These are phyloP conservation scores for Candida boidinii DNA, from an alignment of 805 yeast genomes.

Conservation along the genomic window DNA sequence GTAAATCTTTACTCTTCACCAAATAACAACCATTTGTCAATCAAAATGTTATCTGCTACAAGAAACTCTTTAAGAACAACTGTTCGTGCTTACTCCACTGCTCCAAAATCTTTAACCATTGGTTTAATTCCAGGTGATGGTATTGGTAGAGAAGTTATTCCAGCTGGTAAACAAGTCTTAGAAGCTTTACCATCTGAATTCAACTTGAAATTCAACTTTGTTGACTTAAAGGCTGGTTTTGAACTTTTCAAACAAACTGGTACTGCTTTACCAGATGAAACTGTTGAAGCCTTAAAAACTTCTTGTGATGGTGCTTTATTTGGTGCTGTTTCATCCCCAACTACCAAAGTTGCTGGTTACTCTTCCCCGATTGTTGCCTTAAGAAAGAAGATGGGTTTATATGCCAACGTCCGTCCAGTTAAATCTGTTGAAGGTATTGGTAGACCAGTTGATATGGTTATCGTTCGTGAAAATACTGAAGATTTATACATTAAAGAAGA, in stretches of 20 bases:
- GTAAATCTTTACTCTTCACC: neutral
- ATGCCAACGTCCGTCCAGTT: conserved; percentile 97
- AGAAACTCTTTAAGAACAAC: conserved; percentile 17
- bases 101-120: conserved; percentile 41
- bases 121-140: conserved; percentile 97
- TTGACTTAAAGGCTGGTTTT: conserved; percentile 87
- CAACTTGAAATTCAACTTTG: conserved; percentile 77
- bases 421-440: conserved; percentile 83
- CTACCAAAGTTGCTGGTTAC: conserved; percentile 90
- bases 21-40: neutral
- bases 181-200: conserved; percentile 72
- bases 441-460: conserved; percentile 92
- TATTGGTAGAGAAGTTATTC: conserved; percentile 95
- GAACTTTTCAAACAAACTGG: conserved; percentile 94
- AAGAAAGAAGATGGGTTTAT: conserved; percentile 88
- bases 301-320: conserved; percentile 96
- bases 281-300: conserved; percentile 65
- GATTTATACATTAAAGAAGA: conserved; percentile 96
- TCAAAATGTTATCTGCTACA: conserved; percentile 17
- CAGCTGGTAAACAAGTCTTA: conserved; percentile 86
- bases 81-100: conserved; percentile 19
- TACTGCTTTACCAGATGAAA: conserved; percentile 88
- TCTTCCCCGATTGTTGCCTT: conserved; percentile 98
- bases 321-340: conserved; percentile 96
- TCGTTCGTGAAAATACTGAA: conserved; percentile 98